phyloP scores from a whole-genome alignment of 2,329 filamentous ascomycete genomes.

The Fusarium sp. region DNA sequence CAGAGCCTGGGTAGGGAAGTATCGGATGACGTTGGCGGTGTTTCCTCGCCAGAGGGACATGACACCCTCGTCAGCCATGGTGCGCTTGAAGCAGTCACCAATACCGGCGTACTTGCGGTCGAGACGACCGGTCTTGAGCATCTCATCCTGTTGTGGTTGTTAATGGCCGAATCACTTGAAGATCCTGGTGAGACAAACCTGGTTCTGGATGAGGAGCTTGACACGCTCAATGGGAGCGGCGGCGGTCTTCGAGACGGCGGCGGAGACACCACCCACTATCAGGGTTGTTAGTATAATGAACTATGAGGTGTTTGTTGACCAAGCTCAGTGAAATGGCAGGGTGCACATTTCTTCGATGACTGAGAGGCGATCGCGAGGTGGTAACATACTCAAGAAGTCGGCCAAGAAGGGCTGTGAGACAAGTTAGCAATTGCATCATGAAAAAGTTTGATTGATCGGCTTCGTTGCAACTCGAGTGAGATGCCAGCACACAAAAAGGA shows the following conservation, averaged over 20 bases:
- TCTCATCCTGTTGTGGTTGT: conserved; percentile 84
- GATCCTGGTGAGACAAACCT: conserved; percentile 73
- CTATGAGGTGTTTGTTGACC: conserved; percentile 5
- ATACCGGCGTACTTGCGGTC: conserved; percentile 97
- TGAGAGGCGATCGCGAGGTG: conserved; percentile 30
- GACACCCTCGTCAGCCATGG: conserved; percentile 89
- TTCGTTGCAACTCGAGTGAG: conserved; percentile 1
- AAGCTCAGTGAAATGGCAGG: conserved; percentile 10
- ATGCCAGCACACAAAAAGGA: conserved; percentile 14
- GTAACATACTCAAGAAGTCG: conserved; percentile 96
- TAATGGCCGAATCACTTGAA: conserved; percentile 42
- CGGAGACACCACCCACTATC: conserved; percentile 99
- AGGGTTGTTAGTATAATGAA: conserved; percentile 29
- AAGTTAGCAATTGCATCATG: conserved; percentile 40
- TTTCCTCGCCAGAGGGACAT: conserved; percentile 99
- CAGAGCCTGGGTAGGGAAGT: conserved; percentile 99
- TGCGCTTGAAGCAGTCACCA: conserved; percentile 93
- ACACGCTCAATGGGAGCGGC: conserved; percentile 99
- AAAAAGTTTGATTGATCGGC: neutral
- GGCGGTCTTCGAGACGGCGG: conserved; percentile 99
- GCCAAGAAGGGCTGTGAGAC: conserved; percentile 84
- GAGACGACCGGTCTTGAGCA: conserved; percentile 98
- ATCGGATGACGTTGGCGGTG: conserved; percentile 99
- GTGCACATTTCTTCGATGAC: conserved; percentile 3
- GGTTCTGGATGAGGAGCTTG: conserved; percentile 99